Conservation (phyloP, 2,329 filamentous ascomycete genomes). For the Leptographium wingfieldii region DNA sequence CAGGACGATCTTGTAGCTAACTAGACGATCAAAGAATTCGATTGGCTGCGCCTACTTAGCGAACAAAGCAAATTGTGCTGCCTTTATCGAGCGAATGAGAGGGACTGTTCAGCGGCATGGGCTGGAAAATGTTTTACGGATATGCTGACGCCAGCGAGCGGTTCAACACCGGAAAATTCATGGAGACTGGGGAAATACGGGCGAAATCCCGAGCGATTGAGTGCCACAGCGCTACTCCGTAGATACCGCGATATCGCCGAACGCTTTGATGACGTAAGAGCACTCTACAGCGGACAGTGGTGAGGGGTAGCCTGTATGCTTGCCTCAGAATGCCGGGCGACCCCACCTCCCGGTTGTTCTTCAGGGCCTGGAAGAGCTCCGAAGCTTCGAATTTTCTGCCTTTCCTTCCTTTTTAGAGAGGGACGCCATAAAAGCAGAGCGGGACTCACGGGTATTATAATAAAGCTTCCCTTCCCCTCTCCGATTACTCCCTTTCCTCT, state of each 20-base stretch:
- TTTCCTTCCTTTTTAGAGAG: neutral
- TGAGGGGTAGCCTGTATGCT: neutral
- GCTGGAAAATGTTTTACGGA: neutral
- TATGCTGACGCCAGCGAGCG: neutral
- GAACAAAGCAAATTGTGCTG: neutral
- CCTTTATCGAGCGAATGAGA: neutral
- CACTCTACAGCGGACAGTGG: neutral
- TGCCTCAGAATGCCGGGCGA: constrained; percentile 4
- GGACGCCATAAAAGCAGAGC: neutral
- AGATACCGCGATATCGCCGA: constrained; percentile 11
- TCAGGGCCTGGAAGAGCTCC: neutral
- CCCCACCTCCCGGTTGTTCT: constrained; percentile 3
- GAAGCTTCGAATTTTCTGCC: neutral
- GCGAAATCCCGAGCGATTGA: constrained; percentile 6
- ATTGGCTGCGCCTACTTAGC: neutral
- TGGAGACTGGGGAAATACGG: neutral
- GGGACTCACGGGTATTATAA: neutral
- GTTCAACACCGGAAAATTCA: neutral
- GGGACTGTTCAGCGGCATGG: neutral
- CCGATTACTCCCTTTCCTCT: neutral
- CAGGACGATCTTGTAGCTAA: neutral
- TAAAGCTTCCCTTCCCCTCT: neutral
- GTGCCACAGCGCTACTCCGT: neutral
- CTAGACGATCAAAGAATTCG: neutral
- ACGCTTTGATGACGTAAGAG: neutral